Conservation (phyloP, 148 eudicot species). For the Rheum nobile region DNA sequence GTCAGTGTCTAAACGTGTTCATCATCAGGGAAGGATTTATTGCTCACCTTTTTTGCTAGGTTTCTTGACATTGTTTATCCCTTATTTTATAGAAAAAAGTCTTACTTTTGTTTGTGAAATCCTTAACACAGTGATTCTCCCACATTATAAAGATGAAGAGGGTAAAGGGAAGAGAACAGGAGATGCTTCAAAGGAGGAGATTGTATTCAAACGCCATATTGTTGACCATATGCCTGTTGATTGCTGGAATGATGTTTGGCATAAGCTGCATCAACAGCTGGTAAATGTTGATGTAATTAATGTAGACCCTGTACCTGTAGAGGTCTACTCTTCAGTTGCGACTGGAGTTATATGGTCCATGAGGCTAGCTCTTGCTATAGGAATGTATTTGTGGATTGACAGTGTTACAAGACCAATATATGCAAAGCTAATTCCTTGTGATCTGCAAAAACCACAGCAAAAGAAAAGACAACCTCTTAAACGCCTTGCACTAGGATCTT, state of each 20-base stretch:
- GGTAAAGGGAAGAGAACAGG: constrained; percentile 16
- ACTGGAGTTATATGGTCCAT: constrained; percentile 89
- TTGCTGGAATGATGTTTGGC: constrained; percentile 89
- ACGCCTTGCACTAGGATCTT: constrained; percentile 60
- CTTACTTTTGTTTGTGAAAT: constrained; percentile 12
- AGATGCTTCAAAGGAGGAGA: constrained; percentile 30
- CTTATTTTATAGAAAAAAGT: neutral
- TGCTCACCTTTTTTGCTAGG: neutral
- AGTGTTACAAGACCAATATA: constrained; percentile 68
- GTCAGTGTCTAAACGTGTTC: neutral
- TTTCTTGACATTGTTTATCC: neutral
- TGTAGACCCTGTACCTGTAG: constrained; percentile 50
- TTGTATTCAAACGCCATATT: constrained; percentile 61
- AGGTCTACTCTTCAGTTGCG: constrained; percentile 72
- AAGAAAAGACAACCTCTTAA: constrained; percentile 44
- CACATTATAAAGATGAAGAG: constrained; percentile 54
- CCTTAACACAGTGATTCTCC: constrained; percentile 57
- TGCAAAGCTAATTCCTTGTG: constrained; percentile 79
- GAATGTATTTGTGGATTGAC: constrained; percentile 70
- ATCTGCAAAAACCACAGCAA: constrained; percentile 60
- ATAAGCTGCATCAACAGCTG: constrained; percentile 80
- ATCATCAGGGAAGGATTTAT: neutral
- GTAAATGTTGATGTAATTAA: constrained; percentile 78
- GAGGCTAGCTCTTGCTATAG: constrained; percentile 83
- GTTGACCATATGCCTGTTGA: constrained; percentile 89